Base-by-base conservation (phyloP, 352 stramenopile species). In the Pythium sp. region DNA sequence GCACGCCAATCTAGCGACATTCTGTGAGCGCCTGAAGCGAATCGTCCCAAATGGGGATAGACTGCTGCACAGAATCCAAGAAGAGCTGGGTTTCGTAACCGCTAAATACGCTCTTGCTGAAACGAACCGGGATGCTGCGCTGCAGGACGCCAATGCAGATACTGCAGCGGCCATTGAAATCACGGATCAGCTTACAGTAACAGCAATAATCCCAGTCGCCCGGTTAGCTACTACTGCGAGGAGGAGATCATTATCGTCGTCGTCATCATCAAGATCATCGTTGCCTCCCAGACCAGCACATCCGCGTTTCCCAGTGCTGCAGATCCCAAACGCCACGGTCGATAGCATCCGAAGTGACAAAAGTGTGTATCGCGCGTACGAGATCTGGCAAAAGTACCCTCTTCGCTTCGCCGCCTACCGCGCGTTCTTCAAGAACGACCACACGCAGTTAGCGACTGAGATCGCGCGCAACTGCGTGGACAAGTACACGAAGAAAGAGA, bases 401-500 rank as follows among this genome's bases (percentile, higher is more conserved):
- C 15, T 20, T 2, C 34, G 26, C 8, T 68, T 68, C 26, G n/a
- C 18, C 36, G 62, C 62, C 34, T 68, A 62, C 53, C 38, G 30
- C 26, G 26, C 61, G 11, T 62, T 62, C 62, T 57, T 68, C 22
- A 54, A 54, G 28, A 68, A 68, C 53, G 62, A 68, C 24, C 20
- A 22, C 53, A 68, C 41, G 22, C 30, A 22, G 1, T 56, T 68
- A 12, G 62, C 62, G 38, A 68, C 53, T 0, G 62, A 62, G 11
- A 68, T 68, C 38, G n/a, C 62, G 38, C 62, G 54, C 20, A 32
- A 18, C 24, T 68, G 62, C 54, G 55, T 46, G n/a, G 53, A 68
- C 36, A 68, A 62, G 14, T 14, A 43, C 53, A 46, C 36, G 5
- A 54, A 61, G 43, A 28, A 41, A 18, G 53, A 43, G 62, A 61